These are phyloP conservation scores for Fusarium bulbicola DNA, from an alignment of 2,329 filamentous ascomycete species.

Conservation along the genomic window DNA sequence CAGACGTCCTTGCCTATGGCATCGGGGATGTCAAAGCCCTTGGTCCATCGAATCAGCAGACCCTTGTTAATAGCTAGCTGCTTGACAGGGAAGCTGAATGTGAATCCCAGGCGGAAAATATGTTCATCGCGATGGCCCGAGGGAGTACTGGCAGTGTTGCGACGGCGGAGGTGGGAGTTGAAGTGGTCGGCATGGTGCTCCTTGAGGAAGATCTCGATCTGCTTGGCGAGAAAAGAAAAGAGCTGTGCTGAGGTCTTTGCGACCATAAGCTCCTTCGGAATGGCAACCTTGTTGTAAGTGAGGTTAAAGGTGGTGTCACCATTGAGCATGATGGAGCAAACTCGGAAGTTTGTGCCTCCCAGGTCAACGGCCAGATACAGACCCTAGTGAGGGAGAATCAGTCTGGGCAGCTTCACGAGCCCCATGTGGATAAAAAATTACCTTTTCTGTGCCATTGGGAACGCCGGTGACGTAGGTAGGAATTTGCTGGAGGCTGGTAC, in stretches of 20 bases:
- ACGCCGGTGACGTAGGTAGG: conserved; percentile 96
- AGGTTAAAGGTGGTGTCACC: conserved; percentile 96
- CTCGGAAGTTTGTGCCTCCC: conserved; percentile 98
- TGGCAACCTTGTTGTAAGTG: conserved; percentile 90
- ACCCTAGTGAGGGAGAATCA: conserved; percentile 64
- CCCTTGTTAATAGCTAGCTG: conserved; percentile 97
- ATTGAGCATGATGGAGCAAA: conserved; percentile 93
- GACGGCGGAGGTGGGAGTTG: conserved; percentile 71
- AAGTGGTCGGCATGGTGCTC: conserved; percentile 91
- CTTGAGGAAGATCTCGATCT: conserved; percentile 88
- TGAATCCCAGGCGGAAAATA: conserved; percentile 95
- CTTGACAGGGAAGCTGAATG: conserved; percentile 96
- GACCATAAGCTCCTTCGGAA: conserved; percentile 89
- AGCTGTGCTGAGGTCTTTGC: conserved; percentile 87
- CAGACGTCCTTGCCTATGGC: conserved; percentile 95
- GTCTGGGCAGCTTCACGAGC: conserved; percentile 2
- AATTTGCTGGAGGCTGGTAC: conserved; percentile 90
- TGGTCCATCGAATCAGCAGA: conserved; percentile 94
- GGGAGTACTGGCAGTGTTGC: conserved; percentile 66
- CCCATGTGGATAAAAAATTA: conserved; percentile 49
- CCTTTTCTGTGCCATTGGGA: conserved; percentile 97
- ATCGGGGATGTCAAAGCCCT: conserved; percentile 97
- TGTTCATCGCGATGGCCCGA: conserved; percentile 74
- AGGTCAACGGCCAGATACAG: conserved; percentile 96
- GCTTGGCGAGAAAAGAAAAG: conserved; percentile 90